Percentiles rank a stretch among this genome's conserved stretches.
Evolutionary conservation across 306 rosid genomes (phyloP).

Genomic region (Pyrus communis): DNA sequence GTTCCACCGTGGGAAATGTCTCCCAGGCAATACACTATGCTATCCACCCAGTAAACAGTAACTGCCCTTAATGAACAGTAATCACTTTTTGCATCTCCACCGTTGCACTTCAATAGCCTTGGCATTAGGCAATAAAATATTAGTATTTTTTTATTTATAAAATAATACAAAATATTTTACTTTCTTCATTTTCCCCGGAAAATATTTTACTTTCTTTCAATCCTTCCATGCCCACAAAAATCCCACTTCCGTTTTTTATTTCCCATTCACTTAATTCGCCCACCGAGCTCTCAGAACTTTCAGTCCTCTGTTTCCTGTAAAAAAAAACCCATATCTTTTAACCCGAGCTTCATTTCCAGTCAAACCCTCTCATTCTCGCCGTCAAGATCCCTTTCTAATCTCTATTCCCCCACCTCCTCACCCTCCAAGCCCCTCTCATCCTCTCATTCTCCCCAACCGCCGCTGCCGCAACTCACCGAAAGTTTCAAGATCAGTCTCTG

Average conservation of each 20-base stretch:
- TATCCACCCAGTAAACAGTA: too few relatives aligned
- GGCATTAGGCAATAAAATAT: too few relatives aligned
- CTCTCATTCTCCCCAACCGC: conserved; percentile 9
- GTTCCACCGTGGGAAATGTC: too few relatives aligned
- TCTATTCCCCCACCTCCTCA: conserved; percentile 34
- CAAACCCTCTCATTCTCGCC: conserved; percentile 51
- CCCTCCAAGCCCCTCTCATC: conserved; percentile 32
- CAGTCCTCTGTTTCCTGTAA: too few relatives aligned
- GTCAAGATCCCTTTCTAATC: conserved; percentile 38
- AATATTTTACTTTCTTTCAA: background rate
- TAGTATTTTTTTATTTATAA: too few relatives aligned
- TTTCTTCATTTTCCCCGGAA: too few relatives aligned
- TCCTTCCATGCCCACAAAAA: background rate
- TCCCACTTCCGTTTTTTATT: background rate
- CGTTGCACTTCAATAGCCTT: too few relatives aligned
- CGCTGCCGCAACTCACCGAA: background rate
- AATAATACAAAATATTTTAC: too few relatives aligned
- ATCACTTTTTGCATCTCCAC: too few relatives aligned
- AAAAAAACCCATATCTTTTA: too few relatives aligned
- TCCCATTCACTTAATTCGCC: background rate
- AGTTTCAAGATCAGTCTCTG: background rate
- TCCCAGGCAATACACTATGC: too few relatives aligned
- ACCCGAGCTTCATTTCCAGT: conserved; percentile 41
- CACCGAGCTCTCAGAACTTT: conserved; percentile 9
- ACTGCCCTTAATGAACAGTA: too few relatives aligned